Percentiles rank a stretch among this genome's conserved stretches.
phyloP scores from a whole-genome alignment of 1,139 yeast species.

The Pichia sp. region DNA sequence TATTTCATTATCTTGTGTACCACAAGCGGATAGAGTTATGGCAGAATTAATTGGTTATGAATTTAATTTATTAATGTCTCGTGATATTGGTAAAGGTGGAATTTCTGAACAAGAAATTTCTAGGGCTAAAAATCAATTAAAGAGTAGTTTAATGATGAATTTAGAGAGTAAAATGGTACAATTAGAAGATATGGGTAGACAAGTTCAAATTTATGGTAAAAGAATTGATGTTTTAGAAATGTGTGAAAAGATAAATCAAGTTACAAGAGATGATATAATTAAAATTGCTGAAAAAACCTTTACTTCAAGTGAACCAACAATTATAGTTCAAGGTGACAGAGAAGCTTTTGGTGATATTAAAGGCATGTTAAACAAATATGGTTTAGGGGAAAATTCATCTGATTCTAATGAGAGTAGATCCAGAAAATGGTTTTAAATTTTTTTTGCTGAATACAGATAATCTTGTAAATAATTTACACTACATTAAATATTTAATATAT shows the following conservation, averaged over 20 bases:
- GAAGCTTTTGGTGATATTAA: conserved; percentile 81
- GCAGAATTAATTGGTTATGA: conserved; percentile 79
- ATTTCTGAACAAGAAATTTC: conserved; percentile 66
- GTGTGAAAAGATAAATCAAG: conserved; percentile 66
- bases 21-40: conserved; percentile 78
- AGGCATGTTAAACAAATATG: conserved; percentile 58
- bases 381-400: conserved; percentile 46
- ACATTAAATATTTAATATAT: too few species aligned
- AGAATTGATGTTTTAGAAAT: conserved; percentile 77
- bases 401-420: conserved; percentile 7
- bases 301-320: conserved; percentile 74
- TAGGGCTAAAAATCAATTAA: conserved; percentile 88
- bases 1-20: conserved; percentile 75
- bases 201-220: conserved; percentile 76
- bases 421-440: conserved; percentile 16
- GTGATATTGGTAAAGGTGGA: conserved; percentile 51
- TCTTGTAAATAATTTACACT: neutral
- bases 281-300: conserved; percentile 72
- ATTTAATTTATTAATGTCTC: conserved; percentile 54
- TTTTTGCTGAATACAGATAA: neutral
- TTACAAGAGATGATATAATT: conserved; percentile 62
- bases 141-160: conserved; percentile 87
- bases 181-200: conserved; percentile 92
- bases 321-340: conserved; percentile 86
- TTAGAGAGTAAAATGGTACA: conserved; percentile 88